Conservation (phyloP, 495 filamentous ascomycete species). For the Poronia punctata region DNA sequence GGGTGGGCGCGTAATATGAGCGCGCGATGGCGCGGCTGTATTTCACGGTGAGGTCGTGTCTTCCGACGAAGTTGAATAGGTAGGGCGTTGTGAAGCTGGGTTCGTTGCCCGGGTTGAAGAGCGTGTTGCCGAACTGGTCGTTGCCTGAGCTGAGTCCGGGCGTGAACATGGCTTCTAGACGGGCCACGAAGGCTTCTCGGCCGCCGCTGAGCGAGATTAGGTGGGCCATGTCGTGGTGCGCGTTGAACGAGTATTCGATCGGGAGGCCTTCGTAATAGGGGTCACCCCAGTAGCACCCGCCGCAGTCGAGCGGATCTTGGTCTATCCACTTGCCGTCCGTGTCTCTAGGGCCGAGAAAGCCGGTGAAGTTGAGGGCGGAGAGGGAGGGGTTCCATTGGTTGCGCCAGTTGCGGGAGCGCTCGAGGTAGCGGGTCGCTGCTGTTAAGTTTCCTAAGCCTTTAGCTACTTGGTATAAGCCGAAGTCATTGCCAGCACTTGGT, state of each 20-base stretch:
- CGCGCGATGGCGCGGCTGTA: slow-evolving; percentile 47
- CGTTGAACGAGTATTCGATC: slow-evolving; percentile 65
- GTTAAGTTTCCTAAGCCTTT: slow-evolving; percentile 45
- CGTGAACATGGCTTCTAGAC: slow-evolving; percentile 58
- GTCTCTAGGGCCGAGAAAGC: slow-evolving; percentile 59
- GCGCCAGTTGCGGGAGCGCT: slow-evolving; percentile 60
- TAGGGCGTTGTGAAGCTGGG: slow-evolving; percentile 64
- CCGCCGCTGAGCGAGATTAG: slow-evolving; percentile 56
- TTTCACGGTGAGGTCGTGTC: slow-evolving; percentile 53
- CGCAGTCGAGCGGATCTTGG: slow-evolving; percentile 55
- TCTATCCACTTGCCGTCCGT: slow-evolving; percentile 46
- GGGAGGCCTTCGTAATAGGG: slow-evolving; percentile 57
- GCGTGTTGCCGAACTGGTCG: slow-evolving; percentile 42
- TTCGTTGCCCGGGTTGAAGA: slow-evolving; percentile 66
- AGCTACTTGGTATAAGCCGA: slow-evolving; percentile 54
- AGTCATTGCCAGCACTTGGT: slow-evolving; percentile 53
- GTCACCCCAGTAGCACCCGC: slow-evolving; percentile 61
- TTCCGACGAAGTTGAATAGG: slow-evolving; percentile 60
- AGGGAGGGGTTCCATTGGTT: slow-evolving; percentile 62
- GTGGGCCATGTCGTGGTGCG: slow-evolving; percentile 58
- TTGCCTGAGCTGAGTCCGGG: slow-evolving; percentile 47
- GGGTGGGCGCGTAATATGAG: slow-evolving; percentile 46
- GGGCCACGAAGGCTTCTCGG: slow-evolving; percentile 45
- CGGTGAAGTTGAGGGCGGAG: slow-evolving; percentile 50
- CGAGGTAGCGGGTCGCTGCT: slow-evolving; percentile 54